Evolutionary conservation across 1,284 basidiomycete species (phyloP), one percentile per base, ranked within the genome.

Genomic region (Cystobasidiaceae sp.): DNA sequence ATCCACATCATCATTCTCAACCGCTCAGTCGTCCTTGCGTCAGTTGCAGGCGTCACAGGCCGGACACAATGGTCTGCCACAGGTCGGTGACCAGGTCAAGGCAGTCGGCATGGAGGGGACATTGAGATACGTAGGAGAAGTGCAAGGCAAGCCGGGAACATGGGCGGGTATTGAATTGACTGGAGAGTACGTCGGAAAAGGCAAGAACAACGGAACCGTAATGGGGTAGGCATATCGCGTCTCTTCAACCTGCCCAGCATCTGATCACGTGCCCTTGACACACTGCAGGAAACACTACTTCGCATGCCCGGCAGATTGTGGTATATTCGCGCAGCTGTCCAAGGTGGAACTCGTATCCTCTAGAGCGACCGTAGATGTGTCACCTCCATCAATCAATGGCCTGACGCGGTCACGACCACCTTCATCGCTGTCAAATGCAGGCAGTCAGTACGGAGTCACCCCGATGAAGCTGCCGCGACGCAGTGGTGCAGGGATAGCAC

Each of bases 121-220:
- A 4, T 76, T 96, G 60, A 80, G 84, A 68, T 96, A 85, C 76
- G 69, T 92, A 15, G 92, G 92, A 1, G 82, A 84, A 69, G 92
- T 93, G 59, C 85, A 88, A 21, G 89, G 87, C 50, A 94, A 94
- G 76, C 81, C 83, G 4, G 93, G 92, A 4, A 78, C 85, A 15
- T 97, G 89, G 88, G 92, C 90, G 27, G 92, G 92, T 30, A 89
- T 97, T 17, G 90, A 94, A 76, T 81, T 97, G n/a, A 80, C 83
- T 69, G 86, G 86, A 39, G 88, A 87, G 1, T 93, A 90, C 74
- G 77, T 81, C 15, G 93, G 94, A n/a, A 89, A 89, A 75, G 94
- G 94, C 1, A 97, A 97, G 80, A 98, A 98, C 74, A 85, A 97
- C 74, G 94, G 94, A 21, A 84, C 84, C 46, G 92, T 96, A 2